A percentile compares a stretch with the other conserved stretches of the same genome.
Conservation (phyloP, 2,329 filamentous ascomycete genomes). For the Aspergillus ibericus region DNA sequence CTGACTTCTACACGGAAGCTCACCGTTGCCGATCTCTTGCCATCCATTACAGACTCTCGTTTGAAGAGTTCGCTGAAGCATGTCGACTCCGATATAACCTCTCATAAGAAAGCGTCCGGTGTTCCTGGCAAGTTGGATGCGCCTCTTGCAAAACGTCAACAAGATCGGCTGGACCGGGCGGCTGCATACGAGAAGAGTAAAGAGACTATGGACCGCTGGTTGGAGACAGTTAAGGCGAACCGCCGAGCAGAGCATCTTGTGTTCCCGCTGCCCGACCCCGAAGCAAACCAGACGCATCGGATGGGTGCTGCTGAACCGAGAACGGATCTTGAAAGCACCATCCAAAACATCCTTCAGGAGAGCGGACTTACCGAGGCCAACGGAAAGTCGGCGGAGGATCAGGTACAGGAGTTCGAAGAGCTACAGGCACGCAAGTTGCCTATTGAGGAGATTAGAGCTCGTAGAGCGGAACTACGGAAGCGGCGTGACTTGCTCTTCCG, state of each 20-base stretch:
- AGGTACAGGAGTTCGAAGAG: constrained; percentile 68
- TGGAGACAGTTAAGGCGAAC: constrained; percentile 92
- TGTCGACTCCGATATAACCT: constrained; percentile 47
- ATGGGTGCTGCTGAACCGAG: constrained; percentile 61
- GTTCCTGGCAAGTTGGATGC: constrained; percentile 72
- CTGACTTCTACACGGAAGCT: constrained; percentile 65
- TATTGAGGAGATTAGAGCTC: constrained; percentile 69
- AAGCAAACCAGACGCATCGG: constrained; percentile 57
- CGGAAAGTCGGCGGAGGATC: constrained; percentile 61
- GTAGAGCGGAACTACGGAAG: constrained; percentile 72
- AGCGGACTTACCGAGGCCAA: constrained; percentile 69
- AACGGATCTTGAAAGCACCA: constrained; percentile 81
- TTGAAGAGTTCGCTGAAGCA: constrained; percentile 79
- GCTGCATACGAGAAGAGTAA: constrained; percentile 90
- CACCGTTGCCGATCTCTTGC: constrained; percentile 71
- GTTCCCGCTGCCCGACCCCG: constrained; percentile 79
- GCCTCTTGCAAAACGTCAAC: constrained; percentile 79
- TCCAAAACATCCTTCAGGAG: constrained; percentile 85
- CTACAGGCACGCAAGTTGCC: constrained; percentile 71
- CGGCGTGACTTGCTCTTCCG: constrained; percentile 83
- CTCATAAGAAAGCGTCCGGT: constrained; percentile 52
- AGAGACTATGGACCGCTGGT: constrained; percentile 86
- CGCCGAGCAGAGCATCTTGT: constrained; percentile 84
- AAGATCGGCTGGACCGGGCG: constrained; percentile 77
- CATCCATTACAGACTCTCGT: constrained; percentile 69